These are phyloP conservation scores for Colletotrichum aenigma DNA, from an alignment of 2,329 filamentous ascomycete genomes.

Conservation along the genomic window DNA sequence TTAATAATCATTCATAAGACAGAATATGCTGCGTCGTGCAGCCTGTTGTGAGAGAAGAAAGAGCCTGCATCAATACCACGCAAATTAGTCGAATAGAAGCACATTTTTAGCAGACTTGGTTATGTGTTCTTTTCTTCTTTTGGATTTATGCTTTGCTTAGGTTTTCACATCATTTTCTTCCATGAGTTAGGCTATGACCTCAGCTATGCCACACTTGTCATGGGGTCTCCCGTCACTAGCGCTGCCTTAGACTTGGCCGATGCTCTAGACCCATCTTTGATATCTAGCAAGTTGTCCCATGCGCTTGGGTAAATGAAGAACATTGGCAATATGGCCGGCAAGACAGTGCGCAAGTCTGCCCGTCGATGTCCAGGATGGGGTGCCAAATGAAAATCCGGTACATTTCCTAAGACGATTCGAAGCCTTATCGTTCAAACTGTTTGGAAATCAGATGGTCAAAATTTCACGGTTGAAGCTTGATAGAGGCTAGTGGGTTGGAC, in stretches of 20 bases:
- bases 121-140: neutral
- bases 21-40: neutral
- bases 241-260: neutral
- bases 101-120: neutral
- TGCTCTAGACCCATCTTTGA: neutral
- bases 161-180: neutral
- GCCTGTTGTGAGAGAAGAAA: rapidly evolving
- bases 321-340: neutral
- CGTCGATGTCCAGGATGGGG: neutral
- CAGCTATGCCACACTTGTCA: neutral
- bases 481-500: rapidly evolving
- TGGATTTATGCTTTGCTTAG: neutral
- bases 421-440: neutral
- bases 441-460: neutral
- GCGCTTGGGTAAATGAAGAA: neutral
- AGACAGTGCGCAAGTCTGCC: neutral
- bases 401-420: rapidly evolving
- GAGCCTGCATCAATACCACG: neutral
- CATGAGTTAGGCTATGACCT: neutral
- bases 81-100: neutral
- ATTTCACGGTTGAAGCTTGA: neutral
- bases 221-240: neutral
- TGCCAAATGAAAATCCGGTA: neutral
- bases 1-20: neutral
- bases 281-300: neutral